A percentile compares a stretch with the other conserved stretches of the same genome.
Conservation (phyloP, 2,329 filamentous ascomycete species). For the Sclerotinia borealis region DNA sequence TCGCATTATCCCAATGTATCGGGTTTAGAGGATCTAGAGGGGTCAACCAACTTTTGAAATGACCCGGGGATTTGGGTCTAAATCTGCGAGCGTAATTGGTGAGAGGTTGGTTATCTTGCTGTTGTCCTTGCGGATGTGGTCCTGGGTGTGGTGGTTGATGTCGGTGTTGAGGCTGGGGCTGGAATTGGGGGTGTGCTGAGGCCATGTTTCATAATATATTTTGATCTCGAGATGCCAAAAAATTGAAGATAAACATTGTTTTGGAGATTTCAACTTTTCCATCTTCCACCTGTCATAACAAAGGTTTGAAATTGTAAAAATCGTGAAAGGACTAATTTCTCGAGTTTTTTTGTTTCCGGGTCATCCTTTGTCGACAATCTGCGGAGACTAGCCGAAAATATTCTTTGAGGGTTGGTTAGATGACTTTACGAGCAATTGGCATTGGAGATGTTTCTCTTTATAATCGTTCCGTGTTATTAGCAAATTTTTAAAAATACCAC, state of each 20-base stretch:
- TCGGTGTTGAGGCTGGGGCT: background rate
- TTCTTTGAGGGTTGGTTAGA: background rate
- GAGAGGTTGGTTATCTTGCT: background rate
- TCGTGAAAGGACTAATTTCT: background rate
- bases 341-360: background rate
- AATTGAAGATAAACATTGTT: background rate
- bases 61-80: background rate
- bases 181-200: background rate
- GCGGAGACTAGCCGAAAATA: background rate
- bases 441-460: background rate
- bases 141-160: background rate
- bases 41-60: background rate
- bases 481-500: background rate
- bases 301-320: background rate
- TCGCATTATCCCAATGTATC: background rate
- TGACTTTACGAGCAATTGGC: background rate
- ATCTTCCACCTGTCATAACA: background rate
- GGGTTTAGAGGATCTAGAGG: background rate
- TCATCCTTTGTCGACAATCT: background rate
- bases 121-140: background rate
- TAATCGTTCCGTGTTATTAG: fast-evolving
- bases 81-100: background rate
- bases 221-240: background rate
- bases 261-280: background rate
- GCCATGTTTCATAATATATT: background rate